These are phyloP conservation scores for Haematococcus sp. DNA, from an alignment of 139 green algal genomes.

Conservation along the genomic window DNA sequence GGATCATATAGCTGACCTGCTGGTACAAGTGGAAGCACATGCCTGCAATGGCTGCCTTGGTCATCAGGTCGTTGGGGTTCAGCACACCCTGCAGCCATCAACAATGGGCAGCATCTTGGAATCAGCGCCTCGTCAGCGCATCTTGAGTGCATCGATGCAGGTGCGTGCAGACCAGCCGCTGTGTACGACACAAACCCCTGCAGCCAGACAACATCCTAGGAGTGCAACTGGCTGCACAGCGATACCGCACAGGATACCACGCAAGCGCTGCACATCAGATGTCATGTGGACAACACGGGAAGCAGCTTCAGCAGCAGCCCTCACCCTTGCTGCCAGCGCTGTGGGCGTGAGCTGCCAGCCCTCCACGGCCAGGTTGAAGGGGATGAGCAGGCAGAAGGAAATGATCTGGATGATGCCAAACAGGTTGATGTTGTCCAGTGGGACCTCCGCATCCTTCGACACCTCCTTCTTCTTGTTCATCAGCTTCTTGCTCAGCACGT, in stretches of 20 bases:
- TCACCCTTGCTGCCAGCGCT: no score
- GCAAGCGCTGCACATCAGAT: no score
- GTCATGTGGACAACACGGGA: no score
- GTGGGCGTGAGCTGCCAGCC: constrained; percentile 66
- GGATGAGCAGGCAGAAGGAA: constrained; percentile 71
- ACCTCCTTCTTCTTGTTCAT: constrained; percentile 72
- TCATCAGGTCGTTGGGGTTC: constrained; percentile 51
- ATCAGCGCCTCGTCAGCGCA: no score
- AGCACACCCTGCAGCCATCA: constrained; percentile 24
- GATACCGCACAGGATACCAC: no score
- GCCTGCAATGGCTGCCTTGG: constrained; percentile 57
- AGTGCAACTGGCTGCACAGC: no score
- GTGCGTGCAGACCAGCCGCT: no score
- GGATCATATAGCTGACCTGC: constrained; percentile 78
- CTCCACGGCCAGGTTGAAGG: constrained; percentile 47
- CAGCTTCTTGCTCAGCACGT: constrained; percentile 98
- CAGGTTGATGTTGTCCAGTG: constrained; percentile 92
- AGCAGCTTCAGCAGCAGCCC: no score
- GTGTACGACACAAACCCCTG: no score
- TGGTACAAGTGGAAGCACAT: constrained; percentile 98
- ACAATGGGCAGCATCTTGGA: no score
- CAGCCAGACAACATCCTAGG: no score
- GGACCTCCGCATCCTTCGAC: constrained; percentile 20
- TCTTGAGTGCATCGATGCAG: no score
- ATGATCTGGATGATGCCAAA: constrained; percentile 97